These are phyloP conservation scores for Trypanosoma conorhini DNA, from an alignment of 208 protist species.

Conservation along the genomic window DNA sequence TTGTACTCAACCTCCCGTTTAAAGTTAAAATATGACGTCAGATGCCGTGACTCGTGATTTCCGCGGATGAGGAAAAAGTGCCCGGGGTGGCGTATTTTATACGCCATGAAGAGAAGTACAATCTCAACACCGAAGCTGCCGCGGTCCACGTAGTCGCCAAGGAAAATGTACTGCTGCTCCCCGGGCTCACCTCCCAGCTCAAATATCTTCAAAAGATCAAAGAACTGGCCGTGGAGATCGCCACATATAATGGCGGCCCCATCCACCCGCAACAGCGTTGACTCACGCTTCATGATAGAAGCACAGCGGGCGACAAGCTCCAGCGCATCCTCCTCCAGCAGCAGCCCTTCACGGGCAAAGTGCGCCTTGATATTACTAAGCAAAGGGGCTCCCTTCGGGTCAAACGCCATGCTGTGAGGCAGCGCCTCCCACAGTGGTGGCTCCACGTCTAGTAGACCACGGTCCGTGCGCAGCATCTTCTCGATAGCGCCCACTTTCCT, in stretches of 20 bases:
- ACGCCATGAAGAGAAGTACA: constrained; percentile 93
- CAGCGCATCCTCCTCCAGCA: constrained; percentile 72
- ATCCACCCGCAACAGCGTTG: constrained; percentile 57
- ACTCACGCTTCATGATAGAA: constrained; percentile 78
- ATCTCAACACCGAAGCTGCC: constrained; percentile 92
- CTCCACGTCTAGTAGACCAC: constrained; percentile 46
- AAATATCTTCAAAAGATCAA: constrained; percentile 96
- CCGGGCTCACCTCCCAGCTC: constrained; percentile 90
- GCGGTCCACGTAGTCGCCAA: constrained; percentile 96
- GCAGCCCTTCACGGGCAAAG: constrained; percentile 74
- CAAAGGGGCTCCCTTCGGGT: constrained; percentile 43
- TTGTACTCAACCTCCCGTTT: constrained; percentile 95
- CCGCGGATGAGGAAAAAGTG: constrained; percentile 95
- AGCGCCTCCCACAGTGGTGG: constrained; percentile 78
- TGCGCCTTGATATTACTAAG: constrained; percentile 68
- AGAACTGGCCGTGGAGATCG: constrained; percentile 98
- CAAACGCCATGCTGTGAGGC: constrained; percentile 48
- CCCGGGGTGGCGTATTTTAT: constrained; percentile 94
- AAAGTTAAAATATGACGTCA: constrained; percentile 98
- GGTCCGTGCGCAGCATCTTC: constrained; percentile 65
- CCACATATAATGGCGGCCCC: constrained; percentile 87
- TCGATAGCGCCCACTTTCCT: constrained; percentile 20
- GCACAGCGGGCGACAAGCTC: constrained; percentile 73
- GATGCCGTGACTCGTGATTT: constrained; percentile 98
- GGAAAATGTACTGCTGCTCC: constrained; percentile 66